phyloP scores from a whole-genome alignment of 1,284 basidiomycete genomes.

The Pterula multifida region DNA sequence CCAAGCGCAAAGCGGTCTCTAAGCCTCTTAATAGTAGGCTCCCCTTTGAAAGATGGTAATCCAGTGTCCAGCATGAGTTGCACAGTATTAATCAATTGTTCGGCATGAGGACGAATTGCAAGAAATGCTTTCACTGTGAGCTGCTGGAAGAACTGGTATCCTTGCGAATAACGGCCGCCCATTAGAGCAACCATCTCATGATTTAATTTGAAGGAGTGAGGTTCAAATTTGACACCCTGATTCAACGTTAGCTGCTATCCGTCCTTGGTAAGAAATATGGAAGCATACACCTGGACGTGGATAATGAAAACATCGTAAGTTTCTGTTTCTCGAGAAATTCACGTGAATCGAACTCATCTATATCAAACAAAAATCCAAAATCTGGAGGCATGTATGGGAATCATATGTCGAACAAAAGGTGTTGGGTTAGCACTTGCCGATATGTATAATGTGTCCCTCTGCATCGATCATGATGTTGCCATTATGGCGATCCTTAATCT shows the following conservation, averaged over 20 bases:
- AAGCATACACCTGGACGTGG: conserved; percentile 39
- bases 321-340: background rate
- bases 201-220: conserved; percentile 94
- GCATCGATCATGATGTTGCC: conserved; percentile 99
- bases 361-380: conserved; percentile 97
- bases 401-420: conserved; percentile 2
- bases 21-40: conserved; percentile 79
- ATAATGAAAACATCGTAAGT: conserved; percentile 10
- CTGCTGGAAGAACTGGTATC: conserved; percentile 89
- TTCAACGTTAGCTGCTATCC: conserved; percentile 6
- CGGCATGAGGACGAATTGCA: conserved; percentile 82
- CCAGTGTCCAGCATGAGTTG: conserved; percentile 93
- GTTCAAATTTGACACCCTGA: conserved; percentile 95
- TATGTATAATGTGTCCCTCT: conserved; percentile 91
- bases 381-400: conserved; percentile 34
- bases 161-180: conserved; percentile 90
- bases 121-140: conserved; percentile 95
- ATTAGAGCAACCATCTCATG: conserved; percentile 97
- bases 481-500: conserved; percentile 97
- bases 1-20: conserved; percentile 80
- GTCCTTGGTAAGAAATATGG: background rate
- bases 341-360: conserved; percentile 58
- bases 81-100: conserved; percentile 82
- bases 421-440: conserved; percentile 42
- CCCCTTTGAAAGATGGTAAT: conserved; percentile 94